Conservation (phyloP, 2,329 filamentous ascomycete species). For the Fusarium falciforme region DNA sequence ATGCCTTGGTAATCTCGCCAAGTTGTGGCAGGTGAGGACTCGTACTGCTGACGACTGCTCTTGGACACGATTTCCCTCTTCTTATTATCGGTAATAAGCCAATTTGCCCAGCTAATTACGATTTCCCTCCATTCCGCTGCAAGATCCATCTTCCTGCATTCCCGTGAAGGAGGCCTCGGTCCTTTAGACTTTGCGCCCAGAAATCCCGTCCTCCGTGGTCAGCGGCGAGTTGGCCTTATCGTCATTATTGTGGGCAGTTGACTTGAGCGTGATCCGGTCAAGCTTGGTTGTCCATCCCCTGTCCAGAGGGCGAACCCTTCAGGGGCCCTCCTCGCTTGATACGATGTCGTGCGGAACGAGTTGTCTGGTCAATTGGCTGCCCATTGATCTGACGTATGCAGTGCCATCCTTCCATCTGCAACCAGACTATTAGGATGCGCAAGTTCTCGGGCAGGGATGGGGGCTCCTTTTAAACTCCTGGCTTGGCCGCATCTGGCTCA, state of each 20-base stretch:
- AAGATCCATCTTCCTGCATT: constrained; percentile 34
- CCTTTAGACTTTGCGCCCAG: constrained; percentile 10
- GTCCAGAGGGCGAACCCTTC: background rate
- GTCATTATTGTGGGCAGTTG: constrained; percentile 32
- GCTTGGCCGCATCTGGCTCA: constrained; percentile 7
- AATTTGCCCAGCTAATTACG: constrained; percentile 41
- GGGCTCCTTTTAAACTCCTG: constrained; percentile 7
- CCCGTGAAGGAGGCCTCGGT: constrained; percentile 28
- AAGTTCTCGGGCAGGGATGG: constrained; percentile 10
- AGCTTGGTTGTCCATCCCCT: constrained; percentile 5
- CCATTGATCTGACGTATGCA: background rate
- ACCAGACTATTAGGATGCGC: constrained; percentile 5
- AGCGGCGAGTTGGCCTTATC: constrained; percentile 23
- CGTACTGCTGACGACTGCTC: constrained; percentile 3
- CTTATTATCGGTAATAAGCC: constrained; percentile 35
- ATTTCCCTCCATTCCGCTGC: constrained; percentile 32
- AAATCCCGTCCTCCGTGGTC: constrained; percentile 18
- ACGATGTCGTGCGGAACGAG: constrained; percentile 1
- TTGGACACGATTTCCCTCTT: constrained; percentile 32
- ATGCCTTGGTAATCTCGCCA: constrained; percentile 34
- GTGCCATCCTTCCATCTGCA: background rate
- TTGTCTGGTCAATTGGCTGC: background rate
- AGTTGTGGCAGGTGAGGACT: constrained; percentile 8
- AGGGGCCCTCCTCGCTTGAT: constrained; percentile 4
- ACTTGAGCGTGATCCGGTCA: constrained; percentile 30